Evolutionary conservation across 495 filamentous ascomycete species (phyloP), one percentile per base, ranked within the genome.

Genomic region (Podospora pseudoanserina): DNA sequence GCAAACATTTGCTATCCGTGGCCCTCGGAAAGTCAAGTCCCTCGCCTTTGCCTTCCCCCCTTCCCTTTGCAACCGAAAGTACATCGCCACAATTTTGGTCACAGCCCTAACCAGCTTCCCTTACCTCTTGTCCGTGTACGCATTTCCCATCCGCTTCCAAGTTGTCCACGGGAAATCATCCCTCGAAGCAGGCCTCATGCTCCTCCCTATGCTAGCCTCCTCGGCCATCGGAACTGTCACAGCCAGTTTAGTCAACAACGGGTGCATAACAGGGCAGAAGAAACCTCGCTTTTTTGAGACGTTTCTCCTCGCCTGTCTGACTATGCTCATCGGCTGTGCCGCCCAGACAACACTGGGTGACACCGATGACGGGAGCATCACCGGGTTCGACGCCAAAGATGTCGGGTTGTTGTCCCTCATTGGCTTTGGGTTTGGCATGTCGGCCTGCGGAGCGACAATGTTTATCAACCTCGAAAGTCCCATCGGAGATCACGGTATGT

Each of bases 61-160:
- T 64, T 68, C 23, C 74, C 67, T 79, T 16, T 68, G 71, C 34
- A 79, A 78, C 68, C 70, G 71, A 16, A 68, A 39, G 23, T 78
- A 75, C 66, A 53, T 69, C 63, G 79, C 79, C 28, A 78, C 78
- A 60, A 75, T 79, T 5, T 70, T 73, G 9, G 77, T 79, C 65
- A 84, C 83, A 5, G 69, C 86, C 19, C 70, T 84, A 3, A 77
- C 80, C 5, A 88, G 88, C 23, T 89, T 87, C 68, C 83, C 85
- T 0, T 89, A 84, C 71, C 81, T 87, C 39, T 73, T 85, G 11
- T 72, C 78, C 67, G 71, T 90, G 15, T 86, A 88, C 23, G 82
- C 84, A 58, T 81, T 91, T 20, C 86, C 88, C 3, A 77, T 87
- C 27, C 82, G 86, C 49, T 82, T 87, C 60, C 86, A 89, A 70